phyloP scores from a whole-genome alignment of 2,329 filamentous ascomycete species.

The Cryphonectria japonica region DNA sequence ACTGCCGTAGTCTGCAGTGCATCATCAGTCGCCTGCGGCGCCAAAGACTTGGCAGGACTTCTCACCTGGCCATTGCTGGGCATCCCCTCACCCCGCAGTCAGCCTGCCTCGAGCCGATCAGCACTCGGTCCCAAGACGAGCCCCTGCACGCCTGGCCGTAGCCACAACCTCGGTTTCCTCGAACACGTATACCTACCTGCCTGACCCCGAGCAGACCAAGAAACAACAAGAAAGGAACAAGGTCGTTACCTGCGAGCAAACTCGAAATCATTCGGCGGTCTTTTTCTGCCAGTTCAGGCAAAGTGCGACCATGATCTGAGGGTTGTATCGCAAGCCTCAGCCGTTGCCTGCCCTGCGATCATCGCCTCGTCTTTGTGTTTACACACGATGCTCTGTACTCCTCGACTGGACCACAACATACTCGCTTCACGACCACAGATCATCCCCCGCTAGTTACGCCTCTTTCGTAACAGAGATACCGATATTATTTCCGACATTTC shows the following conservation, averaged over 20 bases:
- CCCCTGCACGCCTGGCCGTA: background rate
- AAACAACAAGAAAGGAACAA: background rate
- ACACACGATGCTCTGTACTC: slow-evolving; percentile 36
- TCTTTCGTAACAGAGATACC: slow-evolving; percentile 3
- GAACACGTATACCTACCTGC: slow-evolving; percentile 1
- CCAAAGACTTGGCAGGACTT: slow-evolving; percentile 23
- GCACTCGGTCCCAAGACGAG: background rate
- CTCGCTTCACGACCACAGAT: slow-evolving; percentile 33
- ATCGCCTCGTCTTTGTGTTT: slow-evolving; percentile 3
- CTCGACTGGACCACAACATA: slow-evolving; percentile 30
- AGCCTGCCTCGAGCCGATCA: background rate
- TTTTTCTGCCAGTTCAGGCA: background rate
- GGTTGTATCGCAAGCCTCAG: slow-evolving; percentile 9
- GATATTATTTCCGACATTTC: background rate
- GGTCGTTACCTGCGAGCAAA: background rate
- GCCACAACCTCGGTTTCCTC: background rate
- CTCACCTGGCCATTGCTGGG: background rate
- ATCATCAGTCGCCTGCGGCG: slow-evolving; percentile 20
- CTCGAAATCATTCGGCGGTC: background rate
- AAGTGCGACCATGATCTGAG: slow-evolving; percentile 33
- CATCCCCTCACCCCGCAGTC: background rate
- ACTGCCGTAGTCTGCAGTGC: background rate
- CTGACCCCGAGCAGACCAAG: slow-evolving; percentile 7
- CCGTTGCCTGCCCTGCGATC: background rate
- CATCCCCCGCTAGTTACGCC: slow-evolving; percentile 35